Evolutionary conservation across 1,284 basidiomycete genomes (phyloP), one percentile per base, ranked within the genome.

Genomic region (Sparassis latifolia): DNA sequence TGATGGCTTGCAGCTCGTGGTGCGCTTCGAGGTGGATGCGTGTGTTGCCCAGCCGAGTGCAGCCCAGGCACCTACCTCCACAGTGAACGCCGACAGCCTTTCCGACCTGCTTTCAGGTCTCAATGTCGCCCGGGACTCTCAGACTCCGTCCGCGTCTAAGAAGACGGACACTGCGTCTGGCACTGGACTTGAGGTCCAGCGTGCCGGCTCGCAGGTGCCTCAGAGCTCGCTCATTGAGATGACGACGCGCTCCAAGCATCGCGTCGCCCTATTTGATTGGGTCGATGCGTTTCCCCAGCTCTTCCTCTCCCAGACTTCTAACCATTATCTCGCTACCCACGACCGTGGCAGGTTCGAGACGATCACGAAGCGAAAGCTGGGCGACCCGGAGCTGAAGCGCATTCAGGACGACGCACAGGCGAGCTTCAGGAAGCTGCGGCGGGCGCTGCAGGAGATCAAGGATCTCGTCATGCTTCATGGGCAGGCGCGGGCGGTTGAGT

Each of bases 231-330:
- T 78, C 44, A 60, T 81, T 42, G 79, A 82, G 57, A 60, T 82
- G 33, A 70, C 69, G 12, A 78, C 78, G 3, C 67, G 72, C 20
- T 70, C 72, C 5, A 52, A 61, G 38, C 56, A 55, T n/a, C 57
- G 67, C 49, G 55, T 57, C 44, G 45, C 57, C 31, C 48, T 59
- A 10, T 69, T 69, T 53, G 63, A 74, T 52, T 79, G 75, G 75
- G 62, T 62, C 33, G 74, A 78, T 32, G 61, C 59, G 1, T 78
- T 74, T 55, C 70, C 74, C 0, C 79, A 80, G 54, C 65, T 81
- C 2, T 78, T 74, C 63, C 69, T 83, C 51, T 80, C 79, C 1
- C 77, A 81, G 57, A 82, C 79, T 0, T 67, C 73, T 0, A 69
- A 78, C 44, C 73, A 71, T 50, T 75, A 74, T 60, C 64, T 81